phyloP scores from a whole-genome alignment of 2,329 filamentous ascomycete species.

The Endoconidiophora laricicola region DNA sequence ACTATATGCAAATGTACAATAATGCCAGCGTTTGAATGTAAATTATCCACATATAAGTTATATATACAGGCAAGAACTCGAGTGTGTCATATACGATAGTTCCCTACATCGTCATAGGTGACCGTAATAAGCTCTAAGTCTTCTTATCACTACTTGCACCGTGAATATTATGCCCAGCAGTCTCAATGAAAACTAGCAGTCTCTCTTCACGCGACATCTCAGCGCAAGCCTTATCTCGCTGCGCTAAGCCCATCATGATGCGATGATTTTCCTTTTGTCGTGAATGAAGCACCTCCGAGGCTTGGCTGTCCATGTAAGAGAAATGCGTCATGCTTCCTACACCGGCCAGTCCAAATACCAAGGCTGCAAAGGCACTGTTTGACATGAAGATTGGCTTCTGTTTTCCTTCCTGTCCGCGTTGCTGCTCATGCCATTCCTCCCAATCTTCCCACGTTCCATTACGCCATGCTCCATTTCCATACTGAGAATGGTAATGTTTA shows the following conservation, averaged over 20 bases:
- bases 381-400: constrained; percentile 51
- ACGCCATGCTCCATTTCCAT: constrained; percentile 29
- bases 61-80: too few species aligned
- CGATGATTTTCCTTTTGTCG: constrained; percentile 49
- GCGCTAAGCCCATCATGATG: constrained; percentile 33
- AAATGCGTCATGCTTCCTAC: constrained; percentile 54
- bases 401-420: constrained; percentile 22
- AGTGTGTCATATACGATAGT: neutral
- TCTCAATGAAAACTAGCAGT: constrained; percentile 14
- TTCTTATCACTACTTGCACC: constrained; percentile 26
- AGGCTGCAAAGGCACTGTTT: constrained; percentile 56
- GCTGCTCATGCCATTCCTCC: constrained; percentile 55
- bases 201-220: constrained; percentile 14
- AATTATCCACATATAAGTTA: neutral
- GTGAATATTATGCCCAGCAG: constrained; percentile 47
- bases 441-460: constrained; percentile 99
- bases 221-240: constrained; percentile 26
- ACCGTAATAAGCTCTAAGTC: neutral
- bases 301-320: constrained; percentile 47
- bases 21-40: neutral
- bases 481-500: constrained; percentile 29
- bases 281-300: constrained; percentile 46
- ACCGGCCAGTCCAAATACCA: constrained; percentile 56
- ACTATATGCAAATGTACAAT: neutral
- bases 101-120: neutral